Base-by-base conservation (phyloP, 2,329 filamentous ascomycete genomes). In the Coniosporium uncinatum region DNA sequence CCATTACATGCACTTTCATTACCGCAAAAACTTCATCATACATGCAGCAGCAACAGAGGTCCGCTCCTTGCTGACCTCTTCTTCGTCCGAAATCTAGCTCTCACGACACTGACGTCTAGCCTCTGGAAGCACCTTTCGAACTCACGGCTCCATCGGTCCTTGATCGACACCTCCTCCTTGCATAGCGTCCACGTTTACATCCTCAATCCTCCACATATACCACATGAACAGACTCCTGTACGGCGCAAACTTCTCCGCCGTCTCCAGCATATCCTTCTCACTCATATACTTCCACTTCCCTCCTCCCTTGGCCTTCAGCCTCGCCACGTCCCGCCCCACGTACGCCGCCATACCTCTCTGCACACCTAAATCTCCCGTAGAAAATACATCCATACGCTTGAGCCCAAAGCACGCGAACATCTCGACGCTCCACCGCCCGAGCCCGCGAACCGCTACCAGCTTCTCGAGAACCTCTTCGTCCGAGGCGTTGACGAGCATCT, bases 221-320 rank as follows among this genome's bases (percentile, higher is more conserved):
- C 90, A 96, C 90, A 96, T 96, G 56, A 95, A 95, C 34, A 96
- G 60, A 53, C 84, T 93, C 56, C 90, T 83, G 64, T 95, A 97
- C 3, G 91, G 93, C 43, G 76, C 75, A 61, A 95, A 98, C 56
- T 73, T 79, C 43, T 83, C 85, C 13, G 88, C 82, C 49, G 88
- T 73, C 49, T 89, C 85, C 46, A 84, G 60, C 93, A 98, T 97
- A 46, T 97, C 93, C 58, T 81, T 78, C 66, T 97, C 93, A 27
- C 76, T 78, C 89, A 97, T 95, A 62, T 97, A 98, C 70, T 97
- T 97, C 84, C 89, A 97, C 69, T 97, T 97, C 35, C 87, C 86
- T 22, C 83, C 83, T 20, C 81, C 81, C 49, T 80, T 86, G 27
- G 68, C 71, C 66, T 94, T 96, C 44, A 96, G 67, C 64, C 91